Base-by-base conservation (phyloP, 2,329 filamentous ascomycete species). In the Emydomyces testavorans region DNA sequence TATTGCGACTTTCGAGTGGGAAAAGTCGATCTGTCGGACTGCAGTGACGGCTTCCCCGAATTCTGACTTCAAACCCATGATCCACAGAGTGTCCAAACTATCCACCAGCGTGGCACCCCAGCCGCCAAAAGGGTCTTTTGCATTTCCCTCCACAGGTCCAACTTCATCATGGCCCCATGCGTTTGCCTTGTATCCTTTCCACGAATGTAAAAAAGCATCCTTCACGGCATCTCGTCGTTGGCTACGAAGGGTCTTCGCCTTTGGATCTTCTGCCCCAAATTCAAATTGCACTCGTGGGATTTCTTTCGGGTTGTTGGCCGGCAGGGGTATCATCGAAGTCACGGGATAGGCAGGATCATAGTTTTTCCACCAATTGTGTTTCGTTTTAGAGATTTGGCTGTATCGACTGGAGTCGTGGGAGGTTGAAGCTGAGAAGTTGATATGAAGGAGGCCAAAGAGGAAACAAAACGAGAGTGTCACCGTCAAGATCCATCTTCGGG, bases 141-240 rank as follows among this genome's bases (percentile, higher is more conserved):
- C 66, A 1, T 61, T 57, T 6, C 71, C 77, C 13, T 71, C 71
- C 6, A 83, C 56, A 3, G 80, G 80, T 24, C 69, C 68, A 46
- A 83, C 66, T 54, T 82, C 80, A 59, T 84, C 80, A 15, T 38
- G 16, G 15, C 50, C 46, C 79, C 80, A 84, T 0, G 80, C 81
- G 54, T 75, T 62, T 46, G 71, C 69, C 57, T 73, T 79, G 63
- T 85, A 84, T 11, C 74, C 75, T 6, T 62, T 58, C 77, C 78
- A 83, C 51, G 73, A 73, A 56, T 75, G 75, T 37, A 66, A 52
- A 54, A 79, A 79, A 54, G 68, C 72, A 41, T 67, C 66, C 54
- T 67, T 70, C 43, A 79, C 71, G 18, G 71, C 70, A 11, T 61
- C 64, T 40, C 64, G 63, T 40, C 72, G 64, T 49, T 58, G 54